Conservation (phyloP, 2,329 filamentous ascomycete genomes). For the Apiospora malaysiana region DNA sequence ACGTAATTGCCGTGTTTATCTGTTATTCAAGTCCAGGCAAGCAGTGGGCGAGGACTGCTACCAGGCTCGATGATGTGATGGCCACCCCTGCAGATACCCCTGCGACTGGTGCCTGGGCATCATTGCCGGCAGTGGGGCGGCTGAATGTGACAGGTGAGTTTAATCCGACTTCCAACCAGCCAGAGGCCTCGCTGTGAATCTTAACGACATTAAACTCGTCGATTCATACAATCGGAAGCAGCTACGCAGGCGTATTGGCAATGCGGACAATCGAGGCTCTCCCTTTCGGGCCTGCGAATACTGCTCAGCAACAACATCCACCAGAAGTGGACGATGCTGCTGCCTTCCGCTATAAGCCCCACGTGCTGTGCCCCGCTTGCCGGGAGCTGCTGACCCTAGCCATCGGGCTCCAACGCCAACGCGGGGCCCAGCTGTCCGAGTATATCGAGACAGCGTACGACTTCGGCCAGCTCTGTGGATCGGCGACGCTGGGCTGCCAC, state of each 20-base stretch:
- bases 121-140: background rate
- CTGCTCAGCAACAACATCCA: too few species aligned
- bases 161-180: background rate
- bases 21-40: too few species aligned
- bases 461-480: conserved; percentile 17
- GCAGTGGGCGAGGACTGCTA: too few species aligned
- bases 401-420: background rate
- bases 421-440: conserved; percentile 7
- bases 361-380: conserved; percentile 24
- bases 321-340: too few species aligned
- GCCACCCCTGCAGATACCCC: background rate
- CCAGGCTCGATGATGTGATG: too few species aligned
- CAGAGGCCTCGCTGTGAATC: background rate
- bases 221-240: too few species aligned
- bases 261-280: background rate
- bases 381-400: conserved; percentile 19
- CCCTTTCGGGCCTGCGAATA: background rate
- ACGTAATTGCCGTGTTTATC: too few species aligned
- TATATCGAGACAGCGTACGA: conserved; percentile 5
- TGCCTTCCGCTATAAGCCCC: conserved; percentile 21
- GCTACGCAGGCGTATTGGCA: background rate
- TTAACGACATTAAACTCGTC: too few species aligned
- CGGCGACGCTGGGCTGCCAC: conserved; percentile 21
- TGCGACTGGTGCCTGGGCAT: background rate
- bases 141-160: background rate